A percentile compares a stretch with the other conserved stretches of the same genome.
Evolutionary conservation across 2,329 filamentous ascomycete species (phyloP).

Genomic region (Ceratocystis harringtonii): DNA sequence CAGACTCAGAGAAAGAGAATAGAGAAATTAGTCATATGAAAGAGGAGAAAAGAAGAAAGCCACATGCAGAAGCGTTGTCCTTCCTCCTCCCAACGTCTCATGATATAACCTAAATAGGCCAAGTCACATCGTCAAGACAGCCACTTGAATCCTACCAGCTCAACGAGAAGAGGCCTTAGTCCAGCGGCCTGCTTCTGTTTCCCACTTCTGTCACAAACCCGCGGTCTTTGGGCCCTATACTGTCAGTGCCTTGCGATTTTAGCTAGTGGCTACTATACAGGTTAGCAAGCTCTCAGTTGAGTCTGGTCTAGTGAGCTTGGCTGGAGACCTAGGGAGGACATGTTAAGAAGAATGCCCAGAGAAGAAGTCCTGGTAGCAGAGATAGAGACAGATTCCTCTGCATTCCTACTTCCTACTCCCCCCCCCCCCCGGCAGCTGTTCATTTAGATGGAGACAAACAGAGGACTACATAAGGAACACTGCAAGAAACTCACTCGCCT

Average conservation of each 20-base stretch:
- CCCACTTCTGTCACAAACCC: background rate
- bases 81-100: background rate
- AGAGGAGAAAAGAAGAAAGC: background rate
- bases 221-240: background rate
- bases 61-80: background rate
- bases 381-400: too few relatives aligned
- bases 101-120: background rate
- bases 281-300: too few relatives aligned
- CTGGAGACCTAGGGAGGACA: background rate
- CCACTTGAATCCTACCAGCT: background rate
- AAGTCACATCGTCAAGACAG: background rate
- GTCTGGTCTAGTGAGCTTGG: background rate
- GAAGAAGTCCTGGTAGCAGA: too few relatives aligned
- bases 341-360: background rate
- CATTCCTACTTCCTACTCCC: background rate
- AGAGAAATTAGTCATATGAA: background rate
- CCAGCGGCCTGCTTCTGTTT: background rate
- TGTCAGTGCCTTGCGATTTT: too few relatives aligned
- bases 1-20: too few relatives aligned
- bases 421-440: background rate
- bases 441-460: background rate
- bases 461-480: background rate
- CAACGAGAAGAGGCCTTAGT: background rate
- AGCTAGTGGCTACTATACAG: too few relatives aligned
- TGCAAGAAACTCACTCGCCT: background rate